Evolutionary conservation across 1,139 yeast species (phyloP).

Genomic region (Hansenula sp.): DNA sequence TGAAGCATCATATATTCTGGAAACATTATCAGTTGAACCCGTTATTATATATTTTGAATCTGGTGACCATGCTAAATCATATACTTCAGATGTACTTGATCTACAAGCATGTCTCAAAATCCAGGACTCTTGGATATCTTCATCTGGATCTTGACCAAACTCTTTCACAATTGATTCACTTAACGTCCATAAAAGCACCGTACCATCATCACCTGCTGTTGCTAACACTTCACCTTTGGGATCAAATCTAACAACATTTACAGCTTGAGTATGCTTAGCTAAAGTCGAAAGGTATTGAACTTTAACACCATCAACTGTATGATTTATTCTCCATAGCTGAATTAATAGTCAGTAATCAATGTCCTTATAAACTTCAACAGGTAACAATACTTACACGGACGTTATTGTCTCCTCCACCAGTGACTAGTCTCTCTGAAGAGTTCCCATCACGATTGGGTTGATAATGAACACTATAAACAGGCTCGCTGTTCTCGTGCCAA

Average conservation of each 20-base stretch:
- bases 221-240: conserved; percentile 67
- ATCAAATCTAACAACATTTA: conserved; percentile 82
- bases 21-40: conserved; percentile 87
- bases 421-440: conserved; percentile 51
- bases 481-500: conserved; percentile 80
- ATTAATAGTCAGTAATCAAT: neutral
- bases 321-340: conserved; percentile 32
- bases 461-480: conserved; percentile 79
- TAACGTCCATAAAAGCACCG: conserved; percentile 71
- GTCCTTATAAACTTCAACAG: conserved; percentile 3
- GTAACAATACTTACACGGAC: conserved; percentile 56
- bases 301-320: conserved; percentile 25
- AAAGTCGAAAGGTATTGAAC: conserved; percentile 70
- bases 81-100: conserved; percentile 68
- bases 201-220: conserved; percentile 94
- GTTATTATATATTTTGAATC: conserved; percentile 69
- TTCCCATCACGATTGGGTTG: conserved; percentile 43
- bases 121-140: conserved; percentile 74
- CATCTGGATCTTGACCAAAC: conserved; percentile 50
- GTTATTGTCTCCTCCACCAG: conserved; percentile 94
- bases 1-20: conserved; percentile 59
- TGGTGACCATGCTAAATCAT: conserved; percentile 92
- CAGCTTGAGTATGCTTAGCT: conserved; percentile 89
- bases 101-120: conserved; percentile 48
- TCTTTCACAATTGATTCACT: conserved; percentile 51